Conservation (phyloP, 164 flowering plant genomes). For the Nymphaea thermarum region DNA sequence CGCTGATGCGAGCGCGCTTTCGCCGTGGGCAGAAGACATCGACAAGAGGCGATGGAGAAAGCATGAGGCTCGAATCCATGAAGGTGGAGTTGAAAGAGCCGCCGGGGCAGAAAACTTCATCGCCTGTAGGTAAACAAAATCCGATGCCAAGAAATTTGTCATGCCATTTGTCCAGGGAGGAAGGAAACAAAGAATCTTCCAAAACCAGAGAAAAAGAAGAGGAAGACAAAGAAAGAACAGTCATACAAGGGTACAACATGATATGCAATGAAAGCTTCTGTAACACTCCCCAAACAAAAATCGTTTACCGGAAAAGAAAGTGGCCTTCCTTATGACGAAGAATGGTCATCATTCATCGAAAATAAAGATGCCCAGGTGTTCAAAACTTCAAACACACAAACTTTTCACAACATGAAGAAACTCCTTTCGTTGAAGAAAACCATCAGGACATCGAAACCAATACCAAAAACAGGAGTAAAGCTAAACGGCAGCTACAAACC, state of each 20-base stretch:
- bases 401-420: no score
- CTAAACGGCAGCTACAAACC: no score
- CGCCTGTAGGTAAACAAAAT: constrained; percentile 13
- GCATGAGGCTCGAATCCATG: constrained; percentile 18
- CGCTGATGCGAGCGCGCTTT: constrained; percentile 25
- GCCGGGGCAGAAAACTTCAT: constrained; percentile 16
- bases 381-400: no score
- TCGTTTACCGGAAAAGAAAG: not conserved
- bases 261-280: not conserved
- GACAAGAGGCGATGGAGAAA: constrained; percentile 15
- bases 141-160: no score
- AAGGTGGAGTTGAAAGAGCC: constrained; percentile 11
- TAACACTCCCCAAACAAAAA: not conserved
- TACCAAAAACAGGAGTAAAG: no score
- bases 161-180: not conserved
- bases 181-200: not conserved
- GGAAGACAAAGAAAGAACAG: no score
- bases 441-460: no score
- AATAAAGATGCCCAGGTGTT: no score
- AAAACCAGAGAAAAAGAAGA: not conserved
- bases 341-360: no score
- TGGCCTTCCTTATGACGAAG: no score
- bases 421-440: no score
- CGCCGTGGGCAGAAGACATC: constrained; percentile 29
- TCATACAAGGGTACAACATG: not conserved